Base-by-base conservation (phyloP, 177 flowering plant species). In the Vitis hybrid region DNA sequence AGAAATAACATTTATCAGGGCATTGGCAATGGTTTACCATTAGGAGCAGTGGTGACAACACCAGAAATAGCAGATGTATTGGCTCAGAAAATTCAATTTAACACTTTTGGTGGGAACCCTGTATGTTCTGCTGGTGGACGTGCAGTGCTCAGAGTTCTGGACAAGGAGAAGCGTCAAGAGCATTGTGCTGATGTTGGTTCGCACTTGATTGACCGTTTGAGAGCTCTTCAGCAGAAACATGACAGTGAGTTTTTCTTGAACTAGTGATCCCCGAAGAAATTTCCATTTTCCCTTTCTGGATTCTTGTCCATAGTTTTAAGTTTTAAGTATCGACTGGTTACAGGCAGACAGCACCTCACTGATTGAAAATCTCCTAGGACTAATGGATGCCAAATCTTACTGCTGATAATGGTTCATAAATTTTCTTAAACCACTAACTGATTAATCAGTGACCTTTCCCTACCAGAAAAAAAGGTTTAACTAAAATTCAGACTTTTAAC, bases 41-140 rank as follows among this genome's bases (percentile, higher is more conserved):
- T 93, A 69, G 97, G 95, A 73, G 98, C 99, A 14, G 99, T 93
- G n/a, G 98, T 95, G 69, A 95, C 98, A 59, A 93, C 99, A 20
- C 99, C 98, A 45, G 97, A 95, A 76, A 93, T 93, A 70, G 97
- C 99, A 67, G 81, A 75, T 61, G 93, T 88, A 10, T 50, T 93
- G 91, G 84, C 97, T 63, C 90, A 88, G 70, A 95, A 91, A 78
- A 85, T 91, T 74, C 98, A 89, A 71, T 95, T 93, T 62, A 95
- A 93, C 79, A 95, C 99, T 49, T 95, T 91, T 79, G 99, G 99
- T 29, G 99, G 99, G 48, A 95, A 95, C 77, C 99, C 97, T 60
- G 98, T 93, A 3, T 93, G 99, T 70, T 91, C 97, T 70, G 86
- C 97, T 72, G 97, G 99, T 66, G 99, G 99, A 52, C 97, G 77